Conservation (phyloP, 2,329 filamentous ascomycete genomes). For the Calonectria naviculata region DNA sequence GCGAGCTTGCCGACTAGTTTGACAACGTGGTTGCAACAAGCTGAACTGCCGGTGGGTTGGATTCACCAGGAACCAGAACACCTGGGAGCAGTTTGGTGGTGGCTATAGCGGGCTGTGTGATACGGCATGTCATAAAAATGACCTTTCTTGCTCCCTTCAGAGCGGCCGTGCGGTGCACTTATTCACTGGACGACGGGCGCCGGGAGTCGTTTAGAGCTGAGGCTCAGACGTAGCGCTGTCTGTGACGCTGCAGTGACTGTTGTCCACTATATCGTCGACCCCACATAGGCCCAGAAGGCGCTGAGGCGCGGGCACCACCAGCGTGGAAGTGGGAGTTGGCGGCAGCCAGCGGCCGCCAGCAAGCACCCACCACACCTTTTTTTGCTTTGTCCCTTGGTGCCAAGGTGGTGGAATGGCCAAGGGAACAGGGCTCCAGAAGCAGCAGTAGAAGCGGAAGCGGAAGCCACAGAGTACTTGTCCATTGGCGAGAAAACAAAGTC, state of each 20-base stretch:
- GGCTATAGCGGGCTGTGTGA: neutral
- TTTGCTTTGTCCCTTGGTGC: slow-evolving; percentile 5
- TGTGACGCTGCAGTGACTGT: neutral
- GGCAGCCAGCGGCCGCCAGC: slow-evolving; percentile 16
- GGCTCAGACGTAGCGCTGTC: neutral
- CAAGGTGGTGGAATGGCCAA: slow-evolving; percentile 2
- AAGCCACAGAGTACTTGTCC: slow-evolving; percentile 46
- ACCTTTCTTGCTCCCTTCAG: neutral
- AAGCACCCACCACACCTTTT: slow-evolving; percentile 16
- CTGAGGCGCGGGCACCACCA: neutral
- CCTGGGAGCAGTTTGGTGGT: neutral
- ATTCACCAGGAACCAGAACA: neutral
- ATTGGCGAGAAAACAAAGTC: slow-evolving; percentile 18
- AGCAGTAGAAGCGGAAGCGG: slow-evolving; percentile 16
- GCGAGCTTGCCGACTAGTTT: neutral
- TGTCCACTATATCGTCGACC: neutral
- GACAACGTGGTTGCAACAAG: neutral
- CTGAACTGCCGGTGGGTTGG: neutral
- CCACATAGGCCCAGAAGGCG: neutral
- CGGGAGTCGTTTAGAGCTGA: neutral
- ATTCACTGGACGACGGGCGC: neutral
- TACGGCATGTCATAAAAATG: neutral
- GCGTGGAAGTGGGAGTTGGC: neutral
- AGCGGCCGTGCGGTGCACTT: neutral
- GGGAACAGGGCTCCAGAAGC: slow-evolving; percentile 13